Percentiles rank a stretch among this genome's conserved stretches.
These are phyloP conservation scores for Perkinsus marinus DNA, from an alignment of 169 alveolate genomes.

Conservation along the genomic window DNA sequence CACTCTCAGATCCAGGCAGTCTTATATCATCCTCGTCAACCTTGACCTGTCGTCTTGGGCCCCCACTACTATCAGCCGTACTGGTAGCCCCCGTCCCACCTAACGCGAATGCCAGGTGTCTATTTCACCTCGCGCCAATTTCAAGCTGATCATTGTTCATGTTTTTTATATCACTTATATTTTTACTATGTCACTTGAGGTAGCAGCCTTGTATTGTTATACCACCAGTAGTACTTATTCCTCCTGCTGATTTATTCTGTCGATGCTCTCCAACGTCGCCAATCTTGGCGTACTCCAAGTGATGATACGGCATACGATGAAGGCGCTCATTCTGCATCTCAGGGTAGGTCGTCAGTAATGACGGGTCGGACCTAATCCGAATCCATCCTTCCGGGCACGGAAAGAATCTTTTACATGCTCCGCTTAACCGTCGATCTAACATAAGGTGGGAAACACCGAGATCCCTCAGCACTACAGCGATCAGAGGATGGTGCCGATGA, in stretches of 20 bases:
- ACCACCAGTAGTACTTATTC: neutral
- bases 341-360: neutral
- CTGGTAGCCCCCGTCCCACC: neutral
- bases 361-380: neutral
- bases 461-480: neutral
- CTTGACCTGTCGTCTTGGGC: neutral
- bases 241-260: neutral
- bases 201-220: too few species aligned
- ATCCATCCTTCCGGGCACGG: neutral
- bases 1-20: too few species aligned
- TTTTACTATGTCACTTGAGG: too few species aligned
- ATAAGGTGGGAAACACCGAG: neutral
- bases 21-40: too few species aligned
- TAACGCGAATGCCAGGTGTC: too few species aligned
- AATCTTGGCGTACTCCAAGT: neutral
- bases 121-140: too few species aligned
- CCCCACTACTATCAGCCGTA: neutral
- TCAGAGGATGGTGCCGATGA: neutral
- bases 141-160: too few species aligned
- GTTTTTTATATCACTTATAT: too few species aligned
- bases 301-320: neutral
- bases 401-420: neutral
- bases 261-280: neutral
- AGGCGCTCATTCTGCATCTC: neutral
- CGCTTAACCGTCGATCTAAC: neutral